These are phyloP conservation scores for Talaromyces islandicus DNA, from an alignment of 2,329 filamentous ascomycete genomes.

Conservation along the genomic window DNA sequence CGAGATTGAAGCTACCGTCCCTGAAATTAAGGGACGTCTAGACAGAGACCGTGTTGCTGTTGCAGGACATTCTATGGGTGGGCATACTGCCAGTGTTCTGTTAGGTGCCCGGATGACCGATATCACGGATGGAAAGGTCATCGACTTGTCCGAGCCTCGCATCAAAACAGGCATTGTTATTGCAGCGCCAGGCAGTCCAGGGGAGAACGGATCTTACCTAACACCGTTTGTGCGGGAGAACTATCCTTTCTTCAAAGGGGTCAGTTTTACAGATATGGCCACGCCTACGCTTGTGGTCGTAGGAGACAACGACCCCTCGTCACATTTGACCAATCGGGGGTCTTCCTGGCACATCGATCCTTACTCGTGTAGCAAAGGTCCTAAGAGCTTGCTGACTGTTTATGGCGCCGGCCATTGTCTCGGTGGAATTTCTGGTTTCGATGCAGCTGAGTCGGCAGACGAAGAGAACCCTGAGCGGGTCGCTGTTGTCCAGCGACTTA, in stretches of 20 bases:
- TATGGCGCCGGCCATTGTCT: slow-evolving; percentile 32
- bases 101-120: slow-evolving; percentile 32
- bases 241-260: slow-evolving; percentile 27
- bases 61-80: slow-evolving; percentile 37
- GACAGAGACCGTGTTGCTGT: slow-evolving; percentile 30
- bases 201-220: slow-evolving; percentile 13
- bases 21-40: slow-evolving; percentile 28
- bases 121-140: slow-evolving; percentile 18
- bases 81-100: slow-evolving; percentile 27
- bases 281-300: slow-evolving; percentile 33
- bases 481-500: slow-evolving; percentile 30
- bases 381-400: slow-evolving; percentile 31
- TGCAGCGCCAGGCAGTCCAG: slow-evolving; percentile 23
- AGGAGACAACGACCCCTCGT: slow-evolving; percentile 33
- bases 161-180: slow-evolving; percentile 36
- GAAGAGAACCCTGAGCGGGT: not conserved
- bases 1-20: slow-evolving; percentile 28
- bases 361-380: slow-evolving; percentile 26
- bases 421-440: slow-evolving; percentile 28
- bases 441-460: not conserved
- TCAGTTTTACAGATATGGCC: slow-evolving; percentile 29
- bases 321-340: slow-evolving; percentile 28
- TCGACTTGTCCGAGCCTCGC: slow-evolving; percentile 22
- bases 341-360: slow-evolving; percentile 37
- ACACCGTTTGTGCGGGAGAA: slow-evolving; percentile 21